Conservation (phyloP, 495 filamentous ascomycete species). For the Penicillium psychrofluorescens region DNA sequence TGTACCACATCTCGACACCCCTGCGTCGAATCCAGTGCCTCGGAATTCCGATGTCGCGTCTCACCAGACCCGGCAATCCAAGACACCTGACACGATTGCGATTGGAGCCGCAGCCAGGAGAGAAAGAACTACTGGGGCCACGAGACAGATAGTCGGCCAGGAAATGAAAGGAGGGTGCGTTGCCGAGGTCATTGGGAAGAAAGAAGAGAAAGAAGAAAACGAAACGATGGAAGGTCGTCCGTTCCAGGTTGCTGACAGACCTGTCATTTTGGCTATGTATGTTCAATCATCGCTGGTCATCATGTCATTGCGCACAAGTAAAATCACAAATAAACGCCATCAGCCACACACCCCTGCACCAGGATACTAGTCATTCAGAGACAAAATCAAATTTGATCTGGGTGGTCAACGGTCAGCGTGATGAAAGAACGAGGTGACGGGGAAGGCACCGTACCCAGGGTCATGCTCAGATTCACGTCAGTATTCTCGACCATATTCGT, state of each 20-base stretch:
- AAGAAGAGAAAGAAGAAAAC: no score
- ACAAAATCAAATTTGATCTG: constrained; percentile 27
- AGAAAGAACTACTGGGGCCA: no score
- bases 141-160: no score
- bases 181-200: no score
- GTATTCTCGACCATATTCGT: constrained; percentile 98
- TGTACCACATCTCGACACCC: constrained; percentile 1
- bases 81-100: background rate
- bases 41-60: constrained; percentile 10
- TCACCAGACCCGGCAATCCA: constrained; percentile 1
- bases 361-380: background rate
- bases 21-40: constrained; percentile 8
- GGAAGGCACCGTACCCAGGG: constrained; percentile 60
- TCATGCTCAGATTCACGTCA: constrained; percentile 97
- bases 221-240: no score
- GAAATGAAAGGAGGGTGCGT: no score
- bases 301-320: constrained; percentile 9
- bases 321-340: constrained; percentile 1
- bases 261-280: no score
- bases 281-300: constrained; percentile 17
- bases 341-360: background rate
- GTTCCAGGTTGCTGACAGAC: no score
- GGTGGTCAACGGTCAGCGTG: no score
- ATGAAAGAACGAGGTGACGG: background rate
- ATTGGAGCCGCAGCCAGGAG: no score